Conservation (phyloP, 257 asterid species). For the Solanum pimpinellifolium region DNA sequence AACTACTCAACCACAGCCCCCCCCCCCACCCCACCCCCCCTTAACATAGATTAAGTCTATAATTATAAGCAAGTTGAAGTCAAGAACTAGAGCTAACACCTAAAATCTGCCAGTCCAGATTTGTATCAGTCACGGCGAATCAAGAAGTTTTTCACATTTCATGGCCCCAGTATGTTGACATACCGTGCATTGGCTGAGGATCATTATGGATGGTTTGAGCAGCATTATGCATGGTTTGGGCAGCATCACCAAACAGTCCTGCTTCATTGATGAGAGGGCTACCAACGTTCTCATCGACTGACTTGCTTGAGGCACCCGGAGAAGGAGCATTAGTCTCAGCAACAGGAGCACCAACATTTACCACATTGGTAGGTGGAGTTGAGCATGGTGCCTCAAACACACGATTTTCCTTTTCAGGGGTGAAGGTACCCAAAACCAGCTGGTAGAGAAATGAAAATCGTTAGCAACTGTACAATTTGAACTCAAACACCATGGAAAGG, state of each 20-base stretch:
- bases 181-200: conserved; percentile 30
- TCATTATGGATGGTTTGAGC: conserved; percentile 30
- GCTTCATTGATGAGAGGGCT: conserved; percentile 32
- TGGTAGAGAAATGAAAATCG: conserved; percentile 8
- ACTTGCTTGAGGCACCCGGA: conserved; percentile 50
- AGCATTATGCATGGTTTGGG: conserved; percentile 35
- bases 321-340: conserved; percentile 34
- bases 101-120: background rate
- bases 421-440: conserved; percentile 79
- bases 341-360: conserved; percentile 33
- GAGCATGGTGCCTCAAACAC: conserved; percentile 21
- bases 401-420: conserved; percentile 49
- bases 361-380: conserved; percentile 25
- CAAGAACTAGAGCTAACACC: background rate
- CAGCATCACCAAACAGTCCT: conserved; percentile 20
- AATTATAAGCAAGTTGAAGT: background rate
- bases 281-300: conserved; percentile 44
- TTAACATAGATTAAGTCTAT: background rate
- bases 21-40: too few relatives aligned
- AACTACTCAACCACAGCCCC: background rate
- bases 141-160: conserved; percentile 30
- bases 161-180: conserved; percentile 51
- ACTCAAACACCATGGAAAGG: background rate
- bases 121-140: background rate
- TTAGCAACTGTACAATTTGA: background rate